Base-by-base conservation (phyloP, 2,329 filamentous ascomycete genomes). In the Pseudophaeomoniella oleicola region DNA sequence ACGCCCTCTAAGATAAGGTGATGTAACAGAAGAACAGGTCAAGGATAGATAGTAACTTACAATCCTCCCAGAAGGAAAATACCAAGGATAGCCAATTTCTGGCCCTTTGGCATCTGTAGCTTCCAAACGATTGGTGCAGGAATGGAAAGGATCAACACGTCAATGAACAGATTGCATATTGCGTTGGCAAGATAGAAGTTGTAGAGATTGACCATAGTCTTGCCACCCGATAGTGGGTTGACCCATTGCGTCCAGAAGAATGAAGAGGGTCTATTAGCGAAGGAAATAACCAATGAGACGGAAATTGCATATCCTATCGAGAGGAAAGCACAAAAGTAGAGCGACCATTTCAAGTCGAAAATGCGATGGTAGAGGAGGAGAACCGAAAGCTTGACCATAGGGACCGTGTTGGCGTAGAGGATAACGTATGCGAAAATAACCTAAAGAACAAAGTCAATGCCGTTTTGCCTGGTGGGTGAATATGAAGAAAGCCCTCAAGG, bases 41-140 rank as follows among this genome's bases (percentile, higher is more conserved):
- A n/a, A n/a, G n/a, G n/a, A n/a, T n/a, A n/a, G n/a, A n/a, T n/a
- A 32, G 17, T 6, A 6, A 32, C 30, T n/a, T 16, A 32, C 30
- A 32, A 15, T 15, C 17, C 14, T 6, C 30, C 30, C 30, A 32
- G 17, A 32, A 14, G 10, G 13, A 32, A 32, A 10, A 32, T 16
- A 32, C 14, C 5, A 10, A 32, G 5, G 13, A 32, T 10, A 10
- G 13, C 30, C 14, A 32, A n/a, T 16, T 32, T 32, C 30, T 32
- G 30, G 5, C 13, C 14, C 5, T 10, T 10, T 5, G 30, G 17
- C 30, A 14, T 32, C 13, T 32, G 30, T 15, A 32, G 30, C 17
- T 32, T 32, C 30, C 30, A 32, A 16, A 32, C 17, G 13, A 32
- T 32, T 5, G 30, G 30, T 5, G 17, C 13, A n/a, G 30, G 30